Evolutionary conservation across 768 basidiomycete genomes (phyloP), one percentile per base, ranked within the genome.

Genomic region (Tubosaeta sp.): DNA sequence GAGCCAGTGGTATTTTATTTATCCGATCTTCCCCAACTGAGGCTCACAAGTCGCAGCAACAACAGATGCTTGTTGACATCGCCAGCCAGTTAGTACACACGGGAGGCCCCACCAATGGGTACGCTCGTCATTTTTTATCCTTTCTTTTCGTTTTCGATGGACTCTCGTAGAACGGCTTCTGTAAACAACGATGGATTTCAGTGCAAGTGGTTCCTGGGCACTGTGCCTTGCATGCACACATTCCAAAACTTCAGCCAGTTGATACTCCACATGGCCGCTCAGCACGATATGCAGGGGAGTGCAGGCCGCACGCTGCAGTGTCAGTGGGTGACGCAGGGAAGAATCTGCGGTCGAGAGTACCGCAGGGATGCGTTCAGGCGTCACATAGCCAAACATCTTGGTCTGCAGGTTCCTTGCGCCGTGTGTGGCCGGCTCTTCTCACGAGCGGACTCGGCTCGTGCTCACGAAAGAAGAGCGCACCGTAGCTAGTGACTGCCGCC

Each of bases 361-460:
- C 51, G 56, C 4, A 38, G 62, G 2, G 40, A 54, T 8, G 32
- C 7, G 0, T 34, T 56, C 6, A 38, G 42, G 0, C 55, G 60
- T 0, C 62, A 66, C 22, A 27, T 27, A 6, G 2, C 27, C 2
- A 27, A 27, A 4, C 27, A 27, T 27, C 27, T 27, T 9, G 27
- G 27, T 9, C 27, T 27, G 2, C 6, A 4, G 27, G 6, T 27
- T 27, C 27, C 27, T 27, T 27, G 27, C 27, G 27, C 9, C 9
- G 27, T 27, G 27, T 27, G 27, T 27, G 27, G 27, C 27, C 27
- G 27, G 9, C 27, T 9, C 9, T 27, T 27, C 27, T 27, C 27
- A 6, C 27, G 27, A 27, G 27, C 27, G 6, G 27, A 27, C 27
- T 27, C 27, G 6, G 27, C 27, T 27, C 27, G 27, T 4, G 27